A percentile compares a stretch with the other conserved stretches of the same genome.
Evolutionary conservation across 129 eudicot genomes (phyloP).

Genomic region (Smallanthus sonchifolius): DNA sequence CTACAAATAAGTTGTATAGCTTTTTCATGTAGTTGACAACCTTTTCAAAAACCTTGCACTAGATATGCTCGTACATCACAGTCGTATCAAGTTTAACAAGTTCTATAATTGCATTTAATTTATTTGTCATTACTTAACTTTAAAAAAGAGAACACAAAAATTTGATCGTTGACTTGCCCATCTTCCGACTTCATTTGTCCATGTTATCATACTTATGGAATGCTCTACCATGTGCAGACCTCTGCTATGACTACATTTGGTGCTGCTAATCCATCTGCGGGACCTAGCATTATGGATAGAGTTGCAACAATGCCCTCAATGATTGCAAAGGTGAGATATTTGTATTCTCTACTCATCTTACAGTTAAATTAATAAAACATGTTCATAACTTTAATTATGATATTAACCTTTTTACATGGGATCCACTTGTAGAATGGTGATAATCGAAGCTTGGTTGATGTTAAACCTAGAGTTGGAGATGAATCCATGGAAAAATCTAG

Average conservation of each 20-base stretch:
- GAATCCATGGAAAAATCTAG: slow-evolving; percentile 67
- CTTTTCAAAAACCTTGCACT: too few relatives aligned
- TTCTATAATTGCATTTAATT: too few relatives aligned
- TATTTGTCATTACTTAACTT: too few relatives aligned
- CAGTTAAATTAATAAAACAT: not conserved
- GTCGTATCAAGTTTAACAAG: too few relatives aligned
- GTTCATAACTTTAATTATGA: not conserved
- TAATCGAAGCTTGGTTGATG: slow-evolving; percentile 61
- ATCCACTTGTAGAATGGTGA: slow-evolving; percentile 61
- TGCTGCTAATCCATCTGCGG: slow-evolving; percentile 51
- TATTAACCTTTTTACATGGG: slow-evolving; percentile 1
- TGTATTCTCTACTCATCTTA: not conserved
- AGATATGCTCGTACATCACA: too few relatives aligned
- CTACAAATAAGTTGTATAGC: too few relatives aligned
- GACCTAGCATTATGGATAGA: slow-evolving; percentile 59
- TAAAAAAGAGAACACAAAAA: not conserved
- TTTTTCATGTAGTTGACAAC: too few relatives aligned
- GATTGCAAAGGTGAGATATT: slow-evolving; percentile 48
- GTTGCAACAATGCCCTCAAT: slow-evolving; percentile 50
- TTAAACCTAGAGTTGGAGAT: slow-evolving; percentile 68
- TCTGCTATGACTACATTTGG: slow-evolving; percentile 57
- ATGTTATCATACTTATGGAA: not conserved
- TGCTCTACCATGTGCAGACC: slow-evolving; percentile 35
- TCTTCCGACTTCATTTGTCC: too few relatives aligned
- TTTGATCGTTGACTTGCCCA: too few relatives aligned